These are phyloP conservation scores for Oryza glumipatula DNA, from an alignment of 176 grass and related monocot genomes.

Conservation along the genomic window DNA sequence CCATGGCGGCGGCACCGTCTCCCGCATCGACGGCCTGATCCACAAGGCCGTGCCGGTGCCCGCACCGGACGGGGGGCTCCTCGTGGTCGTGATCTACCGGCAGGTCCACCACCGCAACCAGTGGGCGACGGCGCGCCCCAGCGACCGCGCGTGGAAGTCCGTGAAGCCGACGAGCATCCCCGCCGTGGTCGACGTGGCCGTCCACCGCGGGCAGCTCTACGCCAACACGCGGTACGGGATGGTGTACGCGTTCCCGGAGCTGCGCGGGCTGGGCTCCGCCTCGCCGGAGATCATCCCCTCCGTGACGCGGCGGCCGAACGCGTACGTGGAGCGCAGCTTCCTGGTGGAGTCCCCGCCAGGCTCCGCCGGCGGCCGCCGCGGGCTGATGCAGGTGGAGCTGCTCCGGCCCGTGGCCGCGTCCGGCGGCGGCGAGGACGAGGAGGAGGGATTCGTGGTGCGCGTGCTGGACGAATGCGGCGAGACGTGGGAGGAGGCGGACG, in stretches of 20 bases:
- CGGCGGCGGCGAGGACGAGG: neutral
- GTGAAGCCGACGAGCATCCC: constrained; percentile 49
- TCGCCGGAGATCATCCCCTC: constrained; percentile 55
- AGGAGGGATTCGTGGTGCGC: constrained; percentile 47
- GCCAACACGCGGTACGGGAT: constrained; percentile 51
- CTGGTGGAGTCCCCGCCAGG: constrained; percentile 40
- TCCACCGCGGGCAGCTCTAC: constrained; percentile 49
- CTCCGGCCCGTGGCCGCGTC: constrained; percentile 20
- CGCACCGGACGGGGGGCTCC: constrained; percentile 22
- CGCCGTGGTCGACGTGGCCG: constrained; percentile 44
- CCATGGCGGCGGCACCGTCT: neutral
- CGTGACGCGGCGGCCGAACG: constrained; percentile 36
- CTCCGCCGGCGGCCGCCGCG: constrained; percentile 20
- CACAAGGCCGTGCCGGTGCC: constrained; percentile 48
- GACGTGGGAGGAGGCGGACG: constrained; percentile 48
- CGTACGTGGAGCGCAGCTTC: constrained; percentile 47
- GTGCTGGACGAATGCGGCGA: constrained; percentile 51
- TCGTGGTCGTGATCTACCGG: constrained; percentile 41
- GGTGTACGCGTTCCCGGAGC: constrained; percentile 52
- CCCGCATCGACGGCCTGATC: constrained; percentile 22
- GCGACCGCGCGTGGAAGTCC: constrained; percentile 49
- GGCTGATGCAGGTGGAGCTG: constrained; percentile 55
- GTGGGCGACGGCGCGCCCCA: constrained; percentile 42
- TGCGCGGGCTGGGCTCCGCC: constrained; percentile 37
- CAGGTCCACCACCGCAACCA: constrained; percentile 33